Base-by-base conservation (phyloP, 805 yeast species). In the Starmerella riodocensis region DNA sequence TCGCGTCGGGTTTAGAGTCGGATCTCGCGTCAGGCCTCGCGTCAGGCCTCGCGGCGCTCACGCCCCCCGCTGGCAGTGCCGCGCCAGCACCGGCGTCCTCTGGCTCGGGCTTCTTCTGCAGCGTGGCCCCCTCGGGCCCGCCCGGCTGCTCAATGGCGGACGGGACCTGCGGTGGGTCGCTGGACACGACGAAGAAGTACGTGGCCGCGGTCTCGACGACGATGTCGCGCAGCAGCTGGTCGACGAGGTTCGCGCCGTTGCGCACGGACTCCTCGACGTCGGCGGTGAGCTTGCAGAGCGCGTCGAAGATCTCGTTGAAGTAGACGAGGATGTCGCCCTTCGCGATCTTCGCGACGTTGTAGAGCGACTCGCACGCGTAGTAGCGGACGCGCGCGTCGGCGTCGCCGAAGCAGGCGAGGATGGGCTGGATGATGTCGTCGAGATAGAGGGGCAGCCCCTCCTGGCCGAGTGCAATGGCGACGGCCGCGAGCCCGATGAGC, bases 381-480 rank as follows among this genome's bases (percentile, higher is more conserved):
- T 91, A 91, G 39, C 98, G 69, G 7, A 91, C 98, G 49, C 93
- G 73, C n/a, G 94, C 88, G 57, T 91, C 95, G 44, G 91, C 94
- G 54, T 91, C 98, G 36, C 93, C 88, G 58, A 91, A 91, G 43
- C 96, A 88, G 0, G 95, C 88, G 51, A 91, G 65, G 12, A 91
- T 94, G 0, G 98, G 96, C 45, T 83, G 91, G 46, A 91, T 74
- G 41, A 91, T 85, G 38, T 76, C 81, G 43, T 83, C 91, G 35
- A 91, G 60, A 53, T 83, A 88, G 41, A 65, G 64, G 0, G 94
- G 91, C 26, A 91, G 83, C 34, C 86, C 88, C 49, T 73, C 74
- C 29, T 51, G 70, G 2, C 97, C 96, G 23, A 91, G 61, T 0
- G 97, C 97, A 40, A 91, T 86, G 0, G 95, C 85, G 4, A 85